Evolutionary conservation across 2,329 filamentous ascomycete species (phyloP).

Genomic region (Penicillium hesseltinei): DNA sequence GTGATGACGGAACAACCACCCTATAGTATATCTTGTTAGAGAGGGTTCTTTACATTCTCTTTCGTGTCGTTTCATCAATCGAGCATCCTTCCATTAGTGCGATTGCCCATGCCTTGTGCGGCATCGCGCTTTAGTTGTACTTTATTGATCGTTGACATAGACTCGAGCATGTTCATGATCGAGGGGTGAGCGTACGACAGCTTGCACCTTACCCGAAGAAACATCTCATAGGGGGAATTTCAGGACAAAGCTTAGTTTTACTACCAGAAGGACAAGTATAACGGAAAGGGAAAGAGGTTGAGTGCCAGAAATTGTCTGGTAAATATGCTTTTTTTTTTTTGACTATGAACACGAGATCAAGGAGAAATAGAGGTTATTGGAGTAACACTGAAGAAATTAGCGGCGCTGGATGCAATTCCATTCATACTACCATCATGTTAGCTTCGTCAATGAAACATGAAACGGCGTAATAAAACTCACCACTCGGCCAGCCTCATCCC

Average conservation of each 20-base stretch:
- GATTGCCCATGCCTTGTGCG: neutral
- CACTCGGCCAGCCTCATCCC: slow-evolving; percentile 89
- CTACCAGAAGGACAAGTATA: neutral
- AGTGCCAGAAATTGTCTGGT: neutral
- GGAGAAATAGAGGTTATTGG: neutral
- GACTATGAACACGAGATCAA: neutral
- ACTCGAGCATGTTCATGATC: neutral
- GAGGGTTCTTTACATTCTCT: neutral
- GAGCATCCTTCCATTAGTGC: neutral
- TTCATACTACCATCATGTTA: slow-evolving; percentile 49
- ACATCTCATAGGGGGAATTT: neutral
- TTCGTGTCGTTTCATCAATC: no score
- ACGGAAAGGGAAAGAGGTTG: neutral
- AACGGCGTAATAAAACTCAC: slow-evolving; percentile 50
- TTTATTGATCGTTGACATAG: neutral
- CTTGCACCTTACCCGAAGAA: neutral
- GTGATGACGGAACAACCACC: no score
- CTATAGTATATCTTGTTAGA: no score
- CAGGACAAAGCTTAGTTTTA: neutral
- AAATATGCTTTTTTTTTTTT: neutral
- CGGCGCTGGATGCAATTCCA: slow-evolving; percentile 57
- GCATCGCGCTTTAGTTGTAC: neutral
- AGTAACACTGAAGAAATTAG: slow-evolving; percentile 21
- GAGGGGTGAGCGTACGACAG: neutral
- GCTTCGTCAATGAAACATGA: slow-evolving; percentile 3